Conservation (phyloP, 805 yeast species). For the Ogataea polymorpha region DNA sequence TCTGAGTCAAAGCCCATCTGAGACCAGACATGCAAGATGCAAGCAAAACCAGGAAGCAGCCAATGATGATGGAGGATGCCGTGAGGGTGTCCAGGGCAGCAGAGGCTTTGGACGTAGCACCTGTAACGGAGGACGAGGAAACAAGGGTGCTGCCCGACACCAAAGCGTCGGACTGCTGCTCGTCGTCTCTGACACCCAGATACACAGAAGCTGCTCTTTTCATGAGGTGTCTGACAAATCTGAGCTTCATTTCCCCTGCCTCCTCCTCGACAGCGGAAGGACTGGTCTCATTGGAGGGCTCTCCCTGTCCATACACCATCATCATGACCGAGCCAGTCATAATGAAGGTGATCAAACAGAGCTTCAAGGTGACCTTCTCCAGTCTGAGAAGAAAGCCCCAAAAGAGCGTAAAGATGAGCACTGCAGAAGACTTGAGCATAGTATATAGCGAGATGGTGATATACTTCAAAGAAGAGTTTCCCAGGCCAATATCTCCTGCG, state of each 20-base stretch:
- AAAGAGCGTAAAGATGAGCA: conserved; percentile 72
- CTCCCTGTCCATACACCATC: conserved; percentile 60
- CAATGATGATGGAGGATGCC: conserved; percentile 36
- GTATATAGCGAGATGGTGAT: conserved; percentile 81
- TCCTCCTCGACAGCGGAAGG: conserved; percentile 19
- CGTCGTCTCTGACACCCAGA: conserved; percentile 12
- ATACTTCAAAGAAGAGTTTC: conserved; percentile 72
- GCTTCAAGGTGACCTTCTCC: conserved; percentile 64
- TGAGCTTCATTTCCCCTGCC: conserved; percentile 19
- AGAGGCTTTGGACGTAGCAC: conserved; percentile 12
- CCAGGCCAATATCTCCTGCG: conserved; percentile 87
- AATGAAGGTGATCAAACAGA: conserved; percentile 61
- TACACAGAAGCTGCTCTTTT: conserved; percentile 16
- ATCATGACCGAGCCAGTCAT: conserved; percentile 82
- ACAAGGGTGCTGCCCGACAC: not conserved
- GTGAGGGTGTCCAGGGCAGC: conserved; percentile 8
- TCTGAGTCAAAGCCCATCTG: conserved; percentile 89
- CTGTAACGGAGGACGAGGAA: conserved; percentile 1
- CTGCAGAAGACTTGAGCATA: conserved; percentile 81
- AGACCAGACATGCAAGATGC: conserved; percentile 80
- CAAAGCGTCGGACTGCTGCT: not conserved
- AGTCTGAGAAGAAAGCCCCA: conserved; percentile 77
- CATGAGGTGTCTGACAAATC: conserved; percentile 14
- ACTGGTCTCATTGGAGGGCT: conserved; percentile 6
- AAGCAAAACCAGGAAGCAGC: conserved; percentile 67